Conservation (phyloP, 1,284 basidiomycete genomes). For the Puccinia coronata region DNA sequence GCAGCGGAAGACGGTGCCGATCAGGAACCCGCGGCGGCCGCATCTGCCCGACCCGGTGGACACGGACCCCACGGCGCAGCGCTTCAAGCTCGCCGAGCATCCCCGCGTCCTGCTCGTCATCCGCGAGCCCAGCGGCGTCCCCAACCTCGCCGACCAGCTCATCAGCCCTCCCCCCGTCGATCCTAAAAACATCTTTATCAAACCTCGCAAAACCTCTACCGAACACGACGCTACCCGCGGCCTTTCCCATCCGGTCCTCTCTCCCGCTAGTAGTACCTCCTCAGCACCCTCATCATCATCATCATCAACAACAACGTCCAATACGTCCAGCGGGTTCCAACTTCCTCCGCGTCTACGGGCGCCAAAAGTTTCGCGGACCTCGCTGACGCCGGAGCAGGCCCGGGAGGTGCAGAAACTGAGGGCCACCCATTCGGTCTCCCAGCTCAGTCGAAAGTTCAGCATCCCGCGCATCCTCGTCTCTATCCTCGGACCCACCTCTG, state of each 20-base stretch:
- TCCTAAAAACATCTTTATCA: not conserved
- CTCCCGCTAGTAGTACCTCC: not conserved
- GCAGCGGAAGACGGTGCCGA: constrained; percentile 34
- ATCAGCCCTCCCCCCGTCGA: not conserved
- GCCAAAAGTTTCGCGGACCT: not conserved
- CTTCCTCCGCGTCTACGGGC: constrained; percentile 7
- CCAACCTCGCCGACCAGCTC: not conserved
- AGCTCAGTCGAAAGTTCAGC: constrained; percentile 27
- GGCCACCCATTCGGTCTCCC: constrained; percentile 1
- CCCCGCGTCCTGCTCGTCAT: constrained; percentile 29
- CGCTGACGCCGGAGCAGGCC: constrained; percentile 13
- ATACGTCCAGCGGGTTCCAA: not conserved
- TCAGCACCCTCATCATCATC: not conserved
- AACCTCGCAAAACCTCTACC: not conserved
- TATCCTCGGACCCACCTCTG: not conserved
- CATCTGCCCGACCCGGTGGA: constrained; percentile 23
- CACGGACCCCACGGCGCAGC: constrained; percentile 9
- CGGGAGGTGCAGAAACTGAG: constrained; percentile 5
- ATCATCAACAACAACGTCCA: not conserved
- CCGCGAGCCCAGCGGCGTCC: constrained; percentile 15
- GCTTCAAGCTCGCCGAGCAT: constrained; percentile 19
- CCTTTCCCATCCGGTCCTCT: constrained; percentile 7
- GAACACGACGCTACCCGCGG: not conserved
- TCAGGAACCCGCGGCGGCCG: constrained; percentile 26
- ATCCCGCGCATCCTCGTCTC: constrained; percentile 11